Conservation (phyloP, 108 stramenopile species). For the Poteriospumella lacustris region DNA sequence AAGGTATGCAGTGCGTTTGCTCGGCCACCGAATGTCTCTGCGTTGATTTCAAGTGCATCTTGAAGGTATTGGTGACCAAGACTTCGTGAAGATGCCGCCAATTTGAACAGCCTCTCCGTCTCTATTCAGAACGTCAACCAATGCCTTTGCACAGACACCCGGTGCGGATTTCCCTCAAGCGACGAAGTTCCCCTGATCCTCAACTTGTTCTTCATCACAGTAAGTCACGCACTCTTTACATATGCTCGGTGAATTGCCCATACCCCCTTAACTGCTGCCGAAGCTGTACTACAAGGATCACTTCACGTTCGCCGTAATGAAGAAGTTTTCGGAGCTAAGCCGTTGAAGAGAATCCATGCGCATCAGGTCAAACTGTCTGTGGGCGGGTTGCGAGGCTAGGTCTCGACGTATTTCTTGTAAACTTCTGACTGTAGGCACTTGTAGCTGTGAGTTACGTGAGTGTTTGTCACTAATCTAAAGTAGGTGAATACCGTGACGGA, state of each 20-base stretch:
- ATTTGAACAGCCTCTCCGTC: neutral
- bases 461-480: too few relatives aligned
- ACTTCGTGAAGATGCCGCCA: neutral
- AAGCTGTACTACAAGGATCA: neutral
- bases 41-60: neutral
- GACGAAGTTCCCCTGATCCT: neutral
- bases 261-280: neutral
- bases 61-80: neutral
- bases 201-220: neutral
- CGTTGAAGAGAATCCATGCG: too few relatives aligned
- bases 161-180: neutral
- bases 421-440: too few relatives aligned
- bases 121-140: neutral
- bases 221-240: neutral
- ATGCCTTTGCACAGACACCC: neutral
- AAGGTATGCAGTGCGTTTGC: neutral
- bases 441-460: too few relatives aligned
- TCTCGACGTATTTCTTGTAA: too few relatives aligned
- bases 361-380: too few relatives aligned
- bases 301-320: too few relatives aligned
- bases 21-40: neutral
- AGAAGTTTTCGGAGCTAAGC: too few relatives aligned
- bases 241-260: neutral
- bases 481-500: too few relatives aligned
- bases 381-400: too few relatives aligned